Conservation (phyloP, 139 green algal genomes). For the Chlamydomonas sp. region DNA sequence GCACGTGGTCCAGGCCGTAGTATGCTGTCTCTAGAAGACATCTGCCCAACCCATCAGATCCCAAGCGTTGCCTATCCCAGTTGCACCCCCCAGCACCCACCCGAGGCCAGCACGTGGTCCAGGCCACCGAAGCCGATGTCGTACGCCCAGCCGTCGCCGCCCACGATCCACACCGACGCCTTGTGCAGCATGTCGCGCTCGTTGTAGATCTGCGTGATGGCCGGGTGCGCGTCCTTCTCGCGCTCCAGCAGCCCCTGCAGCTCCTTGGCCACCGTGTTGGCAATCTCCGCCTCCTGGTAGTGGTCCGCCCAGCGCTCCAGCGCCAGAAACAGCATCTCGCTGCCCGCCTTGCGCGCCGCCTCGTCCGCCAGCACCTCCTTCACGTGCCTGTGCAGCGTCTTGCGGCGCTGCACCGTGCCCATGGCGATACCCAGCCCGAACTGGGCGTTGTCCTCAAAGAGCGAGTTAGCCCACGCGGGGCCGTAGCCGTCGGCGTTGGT, state of each 20-base stretch:
- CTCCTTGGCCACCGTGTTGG: constrained; percentile 39
- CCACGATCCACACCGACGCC: constrained; percentile 69
- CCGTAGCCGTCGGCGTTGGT: constrained; percentile 53
- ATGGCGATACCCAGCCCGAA: constrained; percentile 68
- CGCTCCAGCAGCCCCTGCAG: constrained; percentile 28
- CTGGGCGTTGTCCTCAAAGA: constrained; percentile 69
- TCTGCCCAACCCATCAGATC: too few relatives aligned
- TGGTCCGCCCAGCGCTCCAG: background rate
- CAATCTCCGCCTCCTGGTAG: constrained; percentile 15
- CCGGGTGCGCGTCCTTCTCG: constrained; percentile 22
- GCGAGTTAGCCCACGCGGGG: constrained; percentile 71
- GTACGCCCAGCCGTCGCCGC: constrained; percentile 74
- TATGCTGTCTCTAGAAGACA: too few relatives aligned
- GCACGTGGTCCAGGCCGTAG: too few relatives aligned
- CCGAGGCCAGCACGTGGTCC: constrained; percentile 69
- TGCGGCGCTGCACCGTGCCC: constrained; percentile 62
- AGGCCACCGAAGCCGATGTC: constrained; percentile 73
- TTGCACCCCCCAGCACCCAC: background rate
- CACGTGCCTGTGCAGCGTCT: constrained; percentile 35
- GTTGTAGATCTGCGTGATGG: background rate
- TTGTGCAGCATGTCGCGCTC: constrained; percentile 68
- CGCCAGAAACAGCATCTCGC: background rate
- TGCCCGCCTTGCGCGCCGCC: background rate
- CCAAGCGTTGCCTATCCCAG: too few relatives aligned
- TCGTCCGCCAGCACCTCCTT: constrained; percentile 21